A percentile compares a stretch with the other conserved stretches of the same genome.
Evolutionary conservation across 2,329 filamentous ascomycete species (phyloP).

Genomic region (Scytalidium sp.): DNA sequence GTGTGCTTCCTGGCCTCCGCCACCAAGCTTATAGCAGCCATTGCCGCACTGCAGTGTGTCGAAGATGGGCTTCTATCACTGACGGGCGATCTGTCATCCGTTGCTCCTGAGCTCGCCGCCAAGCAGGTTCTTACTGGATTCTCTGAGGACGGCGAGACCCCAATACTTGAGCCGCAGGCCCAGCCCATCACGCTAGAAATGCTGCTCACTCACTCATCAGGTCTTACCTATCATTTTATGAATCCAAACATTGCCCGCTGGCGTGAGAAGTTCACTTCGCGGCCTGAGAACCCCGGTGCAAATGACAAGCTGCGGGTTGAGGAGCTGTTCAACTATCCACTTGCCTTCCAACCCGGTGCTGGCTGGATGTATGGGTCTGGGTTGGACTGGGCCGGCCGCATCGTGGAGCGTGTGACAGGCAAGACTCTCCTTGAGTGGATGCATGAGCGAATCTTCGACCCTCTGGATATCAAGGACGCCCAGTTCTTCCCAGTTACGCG

Average conservation of each 20-base stretch:
- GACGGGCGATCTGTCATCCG: conserved; percentile 1
- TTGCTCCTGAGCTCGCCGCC: conserved; percentile 2
- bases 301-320: conserved; percentile 16
- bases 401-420: conserved; percentile 41
- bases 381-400: conserved; percentile 31
- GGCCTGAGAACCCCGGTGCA: conserved; percentile 7
- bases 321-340: not conserved
- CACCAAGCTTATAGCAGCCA: conserved; percentile 7
- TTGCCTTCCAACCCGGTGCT: conserved; percentile 4
- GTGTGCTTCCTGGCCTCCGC: conserved; percentile 2
- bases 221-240: conserved; percentile 4
- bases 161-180: conserved; percentile 1
- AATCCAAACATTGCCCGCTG: conserved; percentile 4
- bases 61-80: conserved; percentile 5
- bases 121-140: conserved; percentile 8
- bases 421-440: conserved; percentile 44
- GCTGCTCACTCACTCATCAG: conserved; percentile 6
- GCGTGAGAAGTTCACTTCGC: conserved; percentile 17
- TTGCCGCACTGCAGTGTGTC: conserved; percentile 7
- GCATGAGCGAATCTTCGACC: conserved; percentile 39
- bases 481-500: conserved; percentile 34
- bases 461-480: conserved; percentile 38
- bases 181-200: conserved; percentile 6
- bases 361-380: conserved; percentile 5
- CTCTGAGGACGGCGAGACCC: conserved; percentile 5